phyloP scores from a whole-genome alignment of 495 filamentous ascomycete genomes.

The Aspergillus indologenus region DNA sequence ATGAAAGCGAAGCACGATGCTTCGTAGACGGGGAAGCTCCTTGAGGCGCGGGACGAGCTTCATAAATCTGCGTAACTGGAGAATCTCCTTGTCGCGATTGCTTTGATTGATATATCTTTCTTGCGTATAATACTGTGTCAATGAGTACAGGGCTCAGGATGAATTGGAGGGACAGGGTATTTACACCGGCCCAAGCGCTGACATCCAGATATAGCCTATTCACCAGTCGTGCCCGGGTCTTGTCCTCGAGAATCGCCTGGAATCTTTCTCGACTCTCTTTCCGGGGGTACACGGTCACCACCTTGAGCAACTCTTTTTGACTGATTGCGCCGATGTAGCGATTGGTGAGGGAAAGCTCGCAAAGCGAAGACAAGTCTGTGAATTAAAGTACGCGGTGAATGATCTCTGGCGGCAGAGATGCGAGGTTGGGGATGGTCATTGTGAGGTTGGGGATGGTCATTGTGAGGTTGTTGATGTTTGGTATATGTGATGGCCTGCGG shows the following conservation, averaged over 20 bases:
- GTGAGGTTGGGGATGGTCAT: too few species aligned
- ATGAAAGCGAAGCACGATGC: slow-evolving; percentile 21
- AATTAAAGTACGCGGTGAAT: slow-evolving; percentile 4
- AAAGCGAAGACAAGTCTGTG: slow-evolving; percentile 1
- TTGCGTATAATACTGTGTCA: neutral
- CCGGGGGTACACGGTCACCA: neutral
- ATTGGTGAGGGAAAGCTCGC: slow-evolving; percentile 5
- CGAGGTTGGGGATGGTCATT: neutral
- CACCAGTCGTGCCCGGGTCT: slow-evolving; percentile 3
- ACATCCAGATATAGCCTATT: neutral
- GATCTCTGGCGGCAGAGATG: slow-evolving; percentile 10
- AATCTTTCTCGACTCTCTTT: neutral
- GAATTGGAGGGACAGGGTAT: neutral
- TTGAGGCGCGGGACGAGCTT: slow-evolving; percentile 5
- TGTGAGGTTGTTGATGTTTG: neutral
- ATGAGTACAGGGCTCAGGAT: too few species aligned
- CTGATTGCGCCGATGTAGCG: slow-evolving; percentile 1
- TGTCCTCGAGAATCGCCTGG: neutral
- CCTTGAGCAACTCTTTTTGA: slow-evolving; percentile 5
- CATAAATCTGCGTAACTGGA: slow-evolving; percentile 2
- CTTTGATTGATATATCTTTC: neutral
- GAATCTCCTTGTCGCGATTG: neutral
- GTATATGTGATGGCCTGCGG: too few species aligned
- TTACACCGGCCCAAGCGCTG: neutral
- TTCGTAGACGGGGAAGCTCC: slow-evolving; percentile 18